Evolutionary conservation across 2,329 filamentous ascomycete species (phyloP), one percentile per base, ranked within the genome.

Genomic region (Lasiodiplodia sp.): DNA sequence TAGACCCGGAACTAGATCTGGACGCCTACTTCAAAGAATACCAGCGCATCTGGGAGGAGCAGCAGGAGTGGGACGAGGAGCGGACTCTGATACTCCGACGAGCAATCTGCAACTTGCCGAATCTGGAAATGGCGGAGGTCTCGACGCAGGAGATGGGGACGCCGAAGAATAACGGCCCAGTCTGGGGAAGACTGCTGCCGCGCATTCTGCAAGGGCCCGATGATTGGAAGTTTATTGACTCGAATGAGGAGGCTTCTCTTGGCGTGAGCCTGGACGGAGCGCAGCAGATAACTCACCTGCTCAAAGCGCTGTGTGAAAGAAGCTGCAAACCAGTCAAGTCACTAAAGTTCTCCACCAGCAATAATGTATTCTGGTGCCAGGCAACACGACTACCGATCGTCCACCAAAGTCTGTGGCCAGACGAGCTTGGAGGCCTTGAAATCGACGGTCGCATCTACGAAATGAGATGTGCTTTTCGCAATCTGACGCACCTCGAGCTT

Each of bases 171-270:
- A 55, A 69, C 57, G 49, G 40, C 8, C 64, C 64, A 6, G 60
- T 68, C 3, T 68, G 67, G 67, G 38, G 67, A 16, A 53, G 44
- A 10, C 40, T 68, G 16, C 21, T 65, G 28, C 47, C 49, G 28
- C 21, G 49, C 12, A 68, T 68, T 14, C 38, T 68, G 49, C 67
- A 68, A 5, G 58, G 57, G 2, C 67, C 67, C 14, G 49, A 64
- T 16, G 52, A 68, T 28, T 68, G 67, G 67, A 67, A 65, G 47
- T 65, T 52, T 31, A 65, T 65, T 34, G 47, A 62, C 12, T 62
- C 57, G 12, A 62, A 62, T 31, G 57, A 62, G 38, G 57, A 62
- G 57, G 57, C 57, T 21, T 62, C 57, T 10, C 23, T 62, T 18
- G 57, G 57, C 16, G 57, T 62, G 37, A 62, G 57, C 37, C 34